phyloP scores from a whole-genome alignment of 768 basidiomycete species.

The Stropharia rugosoannulata region DNA sequence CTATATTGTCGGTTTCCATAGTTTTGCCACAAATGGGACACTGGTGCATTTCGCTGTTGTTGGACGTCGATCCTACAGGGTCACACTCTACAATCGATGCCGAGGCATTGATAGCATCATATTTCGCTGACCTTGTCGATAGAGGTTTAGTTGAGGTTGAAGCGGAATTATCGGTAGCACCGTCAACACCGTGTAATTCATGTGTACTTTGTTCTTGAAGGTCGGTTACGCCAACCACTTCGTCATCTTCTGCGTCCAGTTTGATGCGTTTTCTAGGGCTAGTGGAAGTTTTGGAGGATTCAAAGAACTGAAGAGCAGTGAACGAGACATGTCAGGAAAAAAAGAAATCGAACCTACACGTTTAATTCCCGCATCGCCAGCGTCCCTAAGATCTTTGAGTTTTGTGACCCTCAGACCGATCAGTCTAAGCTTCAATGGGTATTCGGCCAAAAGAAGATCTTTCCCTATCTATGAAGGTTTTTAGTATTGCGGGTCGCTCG shows the following conservation, averaged over 20 bases:
- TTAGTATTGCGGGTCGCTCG: slow-evolving; percentile 5
- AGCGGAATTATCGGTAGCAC: slow-evolving; percentile 15
- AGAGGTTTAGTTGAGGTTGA: slow-evolving; percentile 11
- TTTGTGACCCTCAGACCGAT: slow-evolving; percentile 90
- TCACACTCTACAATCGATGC: neutral
- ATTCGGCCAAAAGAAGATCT: slow-evolving; percentile 76
- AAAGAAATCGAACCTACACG: slow-evolving; percentile 43
- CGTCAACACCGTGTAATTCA: slow-evolving; percentile 13
- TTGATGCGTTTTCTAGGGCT: slow-evolving; percentile 38
- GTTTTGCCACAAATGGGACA: slow-evolving; percentile 76
- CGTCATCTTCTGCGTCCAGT: slow-evolving; percentile 16
- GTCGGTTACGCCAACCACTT: slow-evolving; percentile 13
- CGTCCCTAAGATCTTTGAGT: slow-evolving; percentile 73
- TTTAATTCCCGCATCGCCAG: slow-evolving; percentile 59
- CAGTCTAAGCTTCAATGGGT: slow-evolving; percentile 77
- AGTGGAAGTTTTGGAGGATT: slow-evolving; percentile 27
- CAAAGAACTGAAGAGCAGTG: slow-evolving; percentile 47
- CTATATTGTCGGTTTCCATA: slow-evolving; percentile 69
- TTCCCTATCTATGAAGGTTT: slow-evolving; percentile 60
- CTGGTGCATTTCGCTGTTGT: slow-evolving; percentile 29
- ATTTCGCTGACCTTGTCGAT: slow-evolving; percentile 15
- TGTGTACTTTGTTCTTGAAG: neutral
- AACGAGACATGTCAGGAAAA: neutral
- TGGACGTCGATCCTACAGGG: neutral
- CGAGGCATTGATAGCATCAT: slow-evolving; percentile 15